A percentile compares a stretch with the other conserved stretches of the same genome.
Conservation (phyloP, 2,329 filamentous ascomycete genomes). For the Epichloe sibirici region DNA sequence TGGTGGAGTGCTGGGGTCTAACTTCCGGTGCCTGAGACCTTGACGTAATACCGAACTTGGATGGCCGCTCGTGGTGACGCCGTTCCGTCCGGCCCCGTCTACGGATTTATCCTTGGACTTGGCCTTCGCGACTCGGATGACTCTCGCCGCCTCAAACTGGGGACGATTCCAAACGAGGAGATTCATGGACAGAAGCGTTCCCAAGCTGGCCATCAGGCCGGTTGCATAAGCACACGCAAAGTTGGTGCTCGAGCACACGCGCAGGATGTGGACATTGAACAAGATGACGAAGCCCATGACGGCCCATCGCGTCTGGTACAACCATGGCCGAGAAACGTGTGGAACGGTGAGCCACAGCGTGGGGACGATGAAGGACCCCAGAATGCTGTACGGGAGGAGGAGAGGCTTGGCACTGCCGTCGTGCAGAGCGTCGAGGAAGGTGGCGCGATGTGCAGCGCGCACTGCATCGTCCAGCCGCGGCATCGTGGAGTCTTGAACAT, state of each 20-base stretch:
- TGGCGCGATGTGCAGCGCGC: constrained; percentile 21
- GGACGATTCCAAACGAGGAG: constrained; percentile 42
- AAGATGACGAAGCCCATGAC: constrained; percentile 31
- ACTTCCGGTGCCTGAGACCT: constrained; percentile 11
- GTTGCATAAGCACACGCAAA: constrained; percentile 36
- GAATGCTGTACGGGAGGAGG: constrained; percentile 38
- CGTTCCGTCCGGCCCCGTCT: neutral
- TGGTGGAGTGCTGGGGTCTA: neutral
- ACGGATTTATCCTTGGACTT: neutral
- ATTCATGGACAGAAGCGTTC: constrained; percentile 34
- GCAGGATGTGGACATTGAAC: constrained; percentile 32
- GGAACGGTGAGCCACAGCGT: constrained; percentile 44
- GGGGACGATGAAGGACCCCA: constrained; percentile 36
- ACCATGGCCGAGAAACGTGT: constrained; percentile 35
- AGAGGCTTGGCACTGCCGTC: constrained; percentile 33
- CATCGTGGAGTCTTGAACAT: neutral
- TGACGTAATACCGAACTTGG: constrained; percentile 1
- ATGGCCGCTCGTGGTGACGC: neutral
- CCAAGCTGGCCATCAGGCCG: constrained; percentile 39
- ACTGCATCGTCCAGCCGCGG: constrained; percentile 14
- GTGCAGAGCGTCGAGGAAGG: constrained; percentile 24
- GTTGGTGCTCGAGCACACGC: constrained; percentile 35
- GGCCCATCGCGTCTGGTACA: constrained; percentile 37
- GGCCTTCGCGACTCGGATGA: constrained; percentile 19
- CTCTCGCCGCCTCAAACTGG: constrained; percentile 43